phyloP scores from a whole-genome alignment of 2,329 filamentous ascomycete species.

The Lasiodiplodia sp. region DNA sequence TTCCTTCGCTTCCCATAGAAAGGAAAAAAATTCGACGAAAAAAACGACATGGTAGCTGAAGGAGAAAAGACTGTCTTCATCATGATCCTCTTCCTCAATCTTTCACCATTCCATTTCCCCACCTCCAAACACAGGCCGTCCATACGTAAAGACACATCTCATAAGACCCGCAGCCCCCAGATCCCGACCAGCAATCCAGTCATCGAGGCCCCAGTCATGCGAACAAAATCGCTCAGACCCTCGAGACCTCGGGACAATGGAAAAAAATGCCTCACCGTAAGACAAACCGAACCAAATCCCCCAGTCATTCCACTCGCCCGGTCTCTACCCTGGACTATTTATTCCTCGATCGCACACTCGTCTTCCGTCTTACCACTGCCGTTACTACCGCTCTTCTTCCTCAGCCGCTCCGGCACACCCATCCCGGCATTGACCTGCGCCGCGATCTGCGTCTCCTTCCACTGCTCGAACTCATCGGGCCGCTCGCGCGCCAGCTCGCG shows the following conservation, averaged over 20 bases:
- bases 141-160: not conserved
- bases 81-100: not conserved
- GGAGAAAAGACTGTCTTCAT: constrained; percentile 8
- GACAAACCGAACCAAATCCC: not conserved
- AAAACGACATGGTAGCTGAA: not conserved
- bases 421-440: constrained; percentile 42
- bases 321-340: too few species aligned
- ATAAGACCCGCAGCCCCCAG: not conserved
- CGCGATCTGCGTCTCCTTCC: constrained; percentile 47
- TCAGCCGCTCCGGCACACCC: not conserved
- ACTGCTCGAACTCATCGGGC: constrained; percentile 42
- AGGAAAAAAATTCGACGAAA: not conserved
- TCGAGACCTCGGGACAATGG: not conserved
- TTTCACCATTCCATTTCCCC: not conserved
- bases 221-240: not conserved
- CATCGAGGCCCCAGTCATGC: not conserved
- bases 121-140: too few species aligned
- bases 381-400: not conserved
- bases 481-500: constrained; percentile 60
- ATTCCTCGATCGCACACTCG: not conserved
- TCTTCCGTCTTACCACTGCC: not conserved
- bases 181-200: not conserved
- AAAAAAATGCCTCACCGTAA: not conserved
- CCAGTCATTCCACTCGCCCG: not conserved
- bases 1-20: not conserved